Evolutionary conservation across 2,329 filamentous ascomycete species (phyloP), one percentile per base, ranked within the genome.

Genomic region (Exserohilum turcica): DNA sequence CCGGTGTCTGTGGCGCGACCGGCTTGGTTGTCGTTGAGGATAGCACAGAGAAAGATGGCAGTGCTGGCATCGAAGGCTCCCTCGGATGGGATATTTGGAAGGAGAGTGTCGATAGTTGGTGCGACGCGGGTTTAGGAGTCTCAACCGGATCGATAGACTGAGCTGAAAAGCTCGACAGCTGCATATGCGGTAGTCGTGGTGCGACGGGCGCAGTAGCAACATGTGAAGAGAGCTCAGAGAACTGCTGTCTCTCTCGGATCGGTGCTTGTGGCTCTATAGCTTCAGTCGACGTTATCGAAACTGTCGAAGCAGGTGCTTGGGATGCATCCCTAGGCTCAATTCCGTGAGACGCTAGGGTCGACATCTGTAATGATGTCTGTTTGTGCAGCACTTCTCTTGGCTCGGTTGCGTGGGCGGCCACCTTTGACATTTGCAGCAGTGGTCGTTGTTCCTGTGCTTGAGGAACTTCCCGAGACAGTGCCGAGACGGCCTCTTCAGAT

Each of bases 21-120:
- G 67, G 67, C 42, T 63, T 61, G 8, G 61, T 68, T 12, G 40
- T 42, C 24, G 59, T 63, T 12, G 61, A 58, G 21, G 53, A 65
- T 40, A 65, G 40, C 7, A 39, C 33, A 8, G 64, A 66, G n/a
- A 65, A 57, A 3, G 62, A 36, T 31, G 65, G 49, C 7, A 49
- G 50, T 28, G 52, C 39, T n/a, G 53, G 38, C 33, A 40, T 56
- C 7, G 48, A 55, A 36, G 60, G 48, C 42, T 60, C 54, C 15
- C 56, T 43, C 5, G 72, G 70, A 18, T 66, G 64, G 5, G 65
- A 70, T 15, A 60, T 54, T 47, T 70, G 64, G 29, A 59, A 59
- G 8, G 59, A 58, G 16, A 68, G 42, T n/a, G 47, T 52, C 6
- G 68, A 71, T 6, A 67, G 32, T 21, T 61, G 51, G 15, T 59